Evolutionary conservation across 345 rosid genomes (phyloP), one percentile per base, ranked within the genome.

Genomic region (Moricandia moricandioides): DNA sequence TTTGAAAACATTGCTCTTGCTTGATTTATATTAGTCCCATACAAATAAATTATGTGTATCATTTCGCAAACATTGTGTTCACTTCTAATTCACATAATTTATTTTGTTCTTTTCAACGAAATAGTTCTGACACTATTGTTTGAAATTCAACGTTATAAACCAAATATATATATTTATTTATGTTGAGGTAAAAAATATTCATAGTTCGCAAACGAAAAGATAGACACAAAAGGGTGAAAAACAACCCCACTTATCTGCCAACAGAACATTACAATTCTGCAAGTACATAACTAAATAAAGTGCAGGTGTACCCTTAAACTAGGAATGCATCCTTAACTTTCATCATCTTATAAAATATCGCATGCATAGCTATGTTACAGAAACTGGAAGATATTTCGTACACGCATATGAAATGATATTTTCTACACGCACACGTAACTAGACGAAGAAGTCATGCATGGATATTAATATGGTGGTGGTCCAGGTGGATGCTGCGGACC

Each of bases 391-490:
- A n/a, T 8, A 43, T 29, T 17, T 7, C 10, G 17, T 57, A 70
- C 56, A 29, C 7, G 13, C 43, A 59, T 7, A 69, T 17, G 65
- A 27, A 70, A 21, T 1, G 24, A 10, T 57, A 2, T 27, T 39
- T 10, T 65, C 2, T 1, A 10, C 17, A 63, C 8, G 14, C 6
- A 58, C 49, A 5, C 60, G 34, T 59, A 47, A 1, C 43, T 35
- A 61, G 68, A 37, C 16, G 2, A 69, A 30, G 16, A 7, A 18
- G 7, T 43, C 40, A 62, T 69, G 62, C 40, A 62, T 69, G 62
- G 21, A 1, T 8, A 17, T 51, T 30, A 52, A 30, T 54, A 62
- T 21, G 70, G 74, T 21, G 70, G 74, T 69, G 74, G 70, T 69
- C 65, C 24, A 65, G 58, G 66, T 27, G 52, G 72, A 8, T 47